A percentile compares a stretch with the other conserved stretches of the same genome.
phyloP scores from a whole-genome alignment of 225 moss, liverwort and hornwort genomes.

The Climacium dendroides region DNA sequence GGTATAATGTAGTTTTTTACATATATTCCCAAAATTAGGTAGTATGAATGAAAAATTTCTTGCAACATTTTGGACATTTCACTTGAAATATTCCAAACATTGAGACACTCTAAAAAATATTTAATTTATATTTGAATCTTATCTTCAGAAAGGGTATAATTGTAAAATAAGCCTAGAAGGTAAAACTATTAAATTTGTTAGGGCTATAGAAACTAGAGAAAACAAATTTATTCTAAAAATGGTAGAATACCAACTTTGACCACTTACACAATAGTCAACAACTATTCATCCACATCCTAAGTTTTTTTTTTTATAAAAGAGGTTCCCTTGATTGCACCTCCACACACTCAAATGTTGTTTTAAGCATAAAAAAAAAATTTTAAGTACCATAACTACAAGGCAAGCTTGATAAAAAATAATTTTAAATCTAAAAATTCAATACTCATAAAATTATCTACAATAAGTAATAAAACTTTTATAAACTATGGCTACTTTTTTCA shows the following conservation, averaged over 20 bases:
- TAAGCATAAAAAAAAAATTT: too few species aligned
- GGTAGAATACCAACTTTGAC: neutral
- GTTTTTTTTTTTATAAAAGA: neutral
- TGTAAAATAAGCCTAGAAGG: neutral
- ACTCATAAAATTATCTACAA: neutral
- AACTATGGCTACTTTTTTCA: neutral
- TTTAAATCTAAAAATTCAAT: fast-evolving
- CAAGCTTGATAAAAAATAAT: neutral
- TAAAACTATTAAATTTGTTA: neutral
- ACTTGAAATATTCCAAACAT: too few species aligned
- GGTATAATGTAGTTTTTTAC: too few species aligned
- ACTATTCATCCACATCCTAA: neutral
- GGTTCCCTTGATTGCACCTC: neutral
- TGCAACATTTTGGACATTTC: neutral
- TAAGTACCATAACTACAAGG: neutral
- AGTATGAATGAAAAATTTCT: too few species aligned
- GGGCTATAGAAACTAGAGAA: too few species aligned
- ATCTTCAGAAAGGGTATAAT: neutral
- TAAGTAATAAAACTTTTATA: neutral
- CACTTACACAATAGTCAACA: neutral
- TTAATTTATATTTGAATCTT: too few species aligned
- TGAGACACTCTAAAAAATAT: too few species aligned
- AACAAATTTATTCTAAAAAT: neutral
- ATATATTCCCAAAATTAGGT: too few species aligned
- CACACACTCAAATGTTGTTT: neutral